A percentile compares a stretch with the other conserved stretches of the same genome.
These are phyloP conservation scores for Amoeboaphelidium protococcarum DNA, from an alignment of 371 early-diverging fungal genomes.

Conservation along the genomic window DNA sequence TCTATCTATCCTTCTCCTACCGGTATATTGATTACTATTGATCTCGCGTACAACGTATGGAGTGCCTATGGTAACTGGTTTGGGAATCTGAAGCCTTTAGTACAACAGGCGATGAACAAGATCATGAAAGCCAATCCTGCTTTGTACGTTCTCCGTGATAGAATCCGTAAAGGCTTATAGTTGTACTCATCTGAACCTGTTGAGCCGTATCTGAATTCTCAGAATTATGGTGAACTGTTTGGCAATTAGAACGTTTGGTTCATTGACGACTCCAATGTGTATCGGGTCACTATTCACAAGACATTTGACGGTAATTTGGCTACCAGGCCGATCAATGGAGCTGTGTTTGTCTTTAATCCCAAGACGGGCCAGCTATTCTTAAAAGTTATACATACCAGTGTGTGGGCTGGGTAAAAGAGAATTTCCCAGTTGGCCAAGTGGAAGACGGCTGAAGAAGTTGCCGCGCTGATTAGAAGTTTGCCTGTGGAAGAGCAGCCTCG, in stretches of 20 bases:
- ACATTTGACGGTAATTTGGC: conserved; percentile 95
- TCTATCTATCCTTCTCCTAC: conserved; percentile 92
- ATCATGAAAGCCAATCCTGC: conserved; percentile 96
- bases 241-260: conserved; percentile 96
- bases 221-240: conserved; percentile 91
- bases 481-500: conserved; percentile 97
- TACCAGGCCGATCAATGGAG: conserved; percentile 95
- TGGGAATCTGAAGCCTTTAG: conserved; percentile 89
- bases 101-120: conserved; percentile 88
- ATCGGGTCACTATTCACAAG: conserved; percentile 97
- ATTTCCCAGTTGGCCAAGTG: conserved; percentile 93
- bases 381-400: conserved; percentile 95
- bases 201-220: conserved; percentile 85
- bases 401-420: conserved; percentile 97
- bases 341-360: conserved; percentile 95
- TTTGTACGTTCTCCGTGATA: conserved; percentile 85
- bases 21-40: conserved; percentile 86
- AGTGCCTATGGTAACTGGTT: conserved; percentile 80
- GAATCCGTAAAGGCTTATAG: conserved; percentile 93
- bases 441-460: conserved; percentile 98
- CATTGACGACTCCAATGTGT: conserved; percentile 96
- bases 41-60: conserved; percentile 84
- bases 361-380: conserved; percentile 93
- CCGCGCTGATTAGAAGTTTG: conserved; percentile 87
- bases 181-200: conserved; percentile 93